These are phyloP conservation scores for Phoma sp. DNA, from an alignment of 2,329 filamentous ascomycete genomes.

Conservation along the genomic window DNA sequence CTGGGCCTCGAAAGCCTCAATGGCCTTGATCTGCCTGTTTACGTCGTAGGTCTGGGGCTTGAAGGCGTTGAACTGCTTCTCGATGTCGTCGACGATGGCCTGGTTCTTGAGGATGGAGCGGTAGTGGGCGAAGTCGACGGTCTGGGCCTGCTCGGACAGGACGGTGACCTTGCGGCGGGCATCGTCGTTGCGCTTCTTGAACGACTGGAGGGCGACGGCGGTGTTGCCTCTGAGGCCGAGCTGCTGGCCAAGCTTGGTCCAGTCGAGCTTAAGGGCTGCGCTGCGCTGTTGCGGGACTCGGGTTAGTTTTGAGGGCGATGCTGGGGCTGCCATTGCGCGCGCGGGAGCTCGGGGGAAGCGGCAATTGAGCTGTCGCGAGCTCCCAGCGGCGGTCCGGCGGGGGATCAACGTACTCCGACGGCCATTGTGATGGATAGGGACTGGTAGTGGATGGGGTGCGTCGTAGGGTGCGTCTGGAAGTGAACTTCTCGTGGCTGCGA, in stretches of 20 bases:
- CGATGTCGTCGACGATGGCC: conserved; percentile 93
- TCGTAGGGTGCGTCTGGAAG: conserved; percentile 13
- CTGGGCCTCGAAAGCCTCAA: conserved; percentile 97
- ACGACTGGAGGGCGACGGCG: conserved; percentile 85
- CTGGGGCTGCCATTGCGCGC: conserved; percentile 39
- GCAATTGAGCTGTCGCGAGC: conserved; percentile 40
- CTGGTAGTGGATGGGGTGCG: conserved; percentile 38
- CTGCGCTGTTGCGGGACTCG: conserved; percentile 72
- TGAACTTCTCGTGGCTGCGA: conserved; percentile 14
- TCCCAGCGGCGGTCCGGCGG: conserved; percentile 24
- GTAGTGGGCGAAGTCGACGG: conserved; percentile 94
- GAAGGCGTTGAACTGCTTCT: conserved; percentile 92
- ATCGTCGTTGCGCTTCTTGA: conserved; percentile 99
- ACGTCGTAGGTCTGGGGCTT: conserved; percentile 95
- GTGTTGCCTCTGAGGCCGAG: conserved; percentile 97
- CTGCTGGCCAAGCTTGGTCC: conserved; percentile 91
- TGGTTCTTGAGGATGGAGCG: conserved; percentile 93
- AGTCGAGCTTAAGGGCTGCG: conserved; percentile 99
- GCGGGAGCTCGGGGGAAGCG: conserved; percentile 34
- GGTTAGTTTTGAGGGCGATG: conserved; percentile 41
- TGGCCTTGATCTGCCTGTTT: conserved; percentile 92
- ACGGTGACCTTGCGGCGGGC: conserved; percentile 90
- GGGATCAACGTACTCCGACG: conserved; percentile 51
- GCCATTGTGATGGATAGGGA: conserved; percentile 54
- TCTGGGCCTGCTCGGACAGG: conserved; percentile 83